Evolutionary conservation across 176 grass and related monocot genomes (phyloP).

Genomic region (Lolium perenne): DNA sequence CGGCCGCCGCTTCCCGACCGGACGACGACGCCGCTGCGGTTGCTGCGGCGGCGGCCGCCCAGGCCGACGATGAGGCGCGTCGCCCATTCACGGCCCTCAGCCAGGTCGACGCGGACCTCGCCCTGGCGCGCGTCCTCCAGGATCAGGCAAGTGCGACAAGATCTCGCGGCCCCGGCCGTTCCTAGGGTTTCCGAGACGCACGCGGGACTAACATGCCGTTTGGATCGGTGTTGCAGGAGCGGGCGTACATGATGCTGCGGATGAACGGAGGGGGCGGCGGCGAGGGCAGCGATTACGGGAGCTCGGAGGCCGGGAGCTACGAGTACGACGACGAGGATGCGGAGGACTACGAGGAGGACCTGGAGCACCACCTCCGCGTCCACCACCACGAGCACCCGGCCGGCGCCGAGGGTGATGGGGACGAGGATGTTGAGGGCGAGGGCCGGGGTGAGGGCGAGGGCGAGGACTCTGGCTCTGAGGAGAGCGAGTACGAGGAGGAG

Average conservation of each 20-base stretch:
- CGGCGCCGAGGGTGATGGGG: conserved; percentile 13
- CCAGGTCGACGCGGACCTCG: conserved; percentile 97
- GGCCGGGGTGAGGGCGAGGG: conserved; percentile 21
- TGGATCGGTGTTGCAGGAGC: conserved; percentile 72
- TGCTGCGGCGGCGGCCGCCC: conserved; percentile 36
- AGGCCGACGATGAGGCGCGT: conserved; percentile 34
- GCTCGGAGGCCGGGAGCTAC: conserved; percentile 88
- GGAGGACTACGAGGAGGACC: conserved; percentile 54
- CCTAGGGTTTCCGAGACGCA: conserved; percentile 40
- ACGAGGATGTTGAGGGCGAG: conserved; percentile 13
- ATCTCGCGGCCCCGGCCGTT: conserved; percentile 35
- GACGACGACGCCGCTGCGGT: conserved; percentile 41
- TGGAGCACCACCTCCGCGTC: conserved; percentile 57
- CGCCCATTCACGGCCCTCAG: conserved; percentile 85
- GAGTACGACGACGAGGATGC: conserved; percentile 80
- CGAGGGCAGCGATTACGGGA: conserved; percentile 86
- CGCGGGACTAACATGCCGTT: conserved; percentile 33
- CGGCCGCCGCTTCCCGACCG: conserved; percentile 25
- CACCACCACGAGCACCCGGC: conserved; percentile 52
- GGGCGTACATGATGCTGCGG: conserved; percentile 94
- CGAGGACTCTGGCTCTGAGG: conserved; percentile 55
- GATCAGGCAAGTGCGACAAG: conserved; percentile 65
- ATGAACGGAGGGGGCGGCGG: conserved; percentile 61
- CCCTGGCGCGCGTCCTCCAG: conserved; percentile 92
- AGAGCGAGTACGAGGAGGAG: conserved; percentile 82